Conservation (phyloP, 768 basidiomycete species). For the Asterophora lycoperdoides region DNA sequence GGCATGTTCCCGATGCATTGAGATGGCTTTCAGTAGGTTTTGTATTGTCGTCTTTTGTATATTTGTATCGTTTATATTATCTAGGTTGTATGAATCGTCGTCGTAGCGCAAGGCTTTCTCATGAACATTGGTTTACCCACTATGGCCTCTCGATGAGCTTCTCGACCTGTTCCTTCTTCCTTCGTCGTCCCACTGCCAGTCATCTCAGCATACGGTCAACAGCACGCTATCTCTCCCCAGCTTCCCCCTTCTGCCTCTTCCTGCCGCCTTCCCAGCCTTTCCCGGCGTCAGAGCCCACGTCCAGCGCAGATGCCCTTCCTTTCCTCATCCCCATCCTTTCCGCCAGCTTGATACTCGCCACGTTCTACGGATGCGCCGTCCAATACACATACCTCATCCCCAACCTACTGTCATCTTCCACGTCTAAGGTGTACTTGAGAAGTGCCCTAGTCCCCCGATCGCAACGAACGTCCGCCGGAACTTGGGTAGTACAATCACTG, state of each 20-base stretch:
- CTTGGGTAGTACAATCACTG: conserved; percentile 33
- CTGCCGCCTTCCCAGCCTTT: conserved; percentile 27
- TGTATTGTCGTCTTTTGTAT: conserved; percentile 11
- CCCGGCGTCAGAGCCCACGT: conserved; percentile 33
- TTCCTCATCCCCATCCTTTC: conserved; percentile 42
- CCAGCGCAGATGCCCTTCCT: conserved; percentile 41
- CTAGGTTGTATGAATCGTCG: neutral
- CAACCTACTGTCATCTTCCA: conserved; percentile 31
- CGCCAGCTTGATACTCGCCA: conserved; percentile 34
- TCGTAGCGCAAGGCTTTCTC: neutral
- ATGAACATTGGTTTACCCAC: too few relatives aligned
- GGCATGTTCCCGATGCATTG: conserved; percentile 28
- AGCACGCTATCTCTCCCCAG: conserved; percentile 36
- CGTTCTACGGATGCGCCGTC: conserved; percentile 37
- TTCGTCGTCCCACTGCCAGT: conserved; percentile 52
- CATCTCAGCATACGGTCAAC: conserved; percentile 43
- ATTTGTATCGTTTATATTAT: conserved; percentile 9
- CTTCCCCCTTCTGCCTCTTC: conserved; percentile 24
- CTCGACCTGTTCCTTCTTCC: conserved; percentile 32
- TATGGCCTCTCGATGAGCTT: conserved; percentile 26
- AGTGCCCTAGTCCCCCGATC: conserved; percentile 31
- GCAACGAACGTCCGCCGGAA: conserved; percentile 41
- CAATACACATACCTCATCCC: conserved; percentile 47
- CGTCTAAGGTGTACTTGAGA: conserved; percentile 28
- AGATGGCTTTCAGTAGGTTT: conserved; percentile 7